A percentile compares a stretch with the other conserved stretches of the same genome.
Conservation (phyloP, 768 basidiomycete genomes). For the Baorangia bicolor region DNA sequence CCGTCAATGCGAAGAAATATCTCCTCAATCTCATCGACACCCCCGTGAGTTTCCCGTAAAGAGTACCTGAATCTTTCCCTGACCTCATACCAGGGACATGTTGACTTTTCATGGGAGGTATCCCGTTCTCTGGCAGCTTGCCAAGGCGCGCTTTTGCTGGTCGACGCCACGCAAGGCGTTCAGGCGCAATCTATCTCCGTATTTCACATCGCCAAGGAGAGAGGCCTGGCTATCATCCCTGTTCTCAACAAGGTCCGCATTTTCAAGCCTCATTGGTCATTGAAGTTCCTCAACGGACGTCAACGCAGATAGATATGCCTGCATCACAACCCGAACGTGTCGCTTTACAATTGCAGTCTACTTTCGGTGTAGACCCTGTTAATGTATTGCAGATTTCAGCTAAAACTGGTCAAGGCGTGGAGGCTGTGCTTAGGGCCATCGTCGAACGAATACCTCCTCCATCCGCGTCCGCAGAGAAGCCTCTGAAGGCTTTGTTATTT, state of each 20-base stretch:
- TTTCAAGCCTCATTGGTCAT: background rate
- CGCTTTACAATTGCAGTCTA: slow-evolving; percentile 75
- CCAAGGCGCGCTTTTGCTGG: slow-evolving; percentile 83
- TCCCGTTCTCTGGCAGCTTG: slow-evolving; percentile 89
- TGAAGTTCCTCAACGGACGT: background rate
- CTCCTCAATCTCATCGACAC: slow-evolving; percentile 96
- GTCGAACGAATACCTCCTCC: slow-evolving; percentile 86
- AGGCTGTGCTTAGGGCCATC: slow-evolving; percentile 74
- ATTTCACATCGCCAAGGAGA: slow-evolving; percentile 82
- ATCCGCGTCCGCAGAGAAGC: slow-evolving; percentile 45
- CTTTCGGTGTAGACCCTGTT: slow-evolving; percentile 74
- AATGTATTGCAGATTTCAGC: slow-evolving; percentile 85
- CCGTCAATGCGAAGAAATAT: slow-evolving; percentile 51
- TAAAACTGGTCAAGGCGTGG: slow-evolving; percentile 87
- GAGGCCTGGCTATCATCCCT: slow-evolving; percentile 80
- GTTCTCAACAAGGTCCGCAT: slow-evolving; percentile 82
- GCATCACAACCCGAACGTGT: slow-evolving; percentile 83
- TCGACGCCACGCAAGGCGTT: slow-evolving; percentile 97
- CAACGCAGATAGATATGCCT: slow-evolving; percentile 81
- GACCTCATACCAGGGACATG: slow-evolving; percentile 69
- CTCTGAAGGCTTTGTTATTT: slow-evolving; percentile 84
- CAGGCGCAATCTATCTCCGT: slow-evolving; percentile 98
- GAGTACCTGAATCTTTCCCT: background rate
- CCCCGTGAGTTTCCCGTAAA: slow-evolving; percentile 50
- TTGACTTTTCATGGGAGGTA: slow-evolving; percentile 98